Percentiles rank a stretch among this genome's conserved stretches.
Evolutionary conservation across 129 eudicot genomes (phyloP).

Genomic region (Glebionis coronaria): DNA sequence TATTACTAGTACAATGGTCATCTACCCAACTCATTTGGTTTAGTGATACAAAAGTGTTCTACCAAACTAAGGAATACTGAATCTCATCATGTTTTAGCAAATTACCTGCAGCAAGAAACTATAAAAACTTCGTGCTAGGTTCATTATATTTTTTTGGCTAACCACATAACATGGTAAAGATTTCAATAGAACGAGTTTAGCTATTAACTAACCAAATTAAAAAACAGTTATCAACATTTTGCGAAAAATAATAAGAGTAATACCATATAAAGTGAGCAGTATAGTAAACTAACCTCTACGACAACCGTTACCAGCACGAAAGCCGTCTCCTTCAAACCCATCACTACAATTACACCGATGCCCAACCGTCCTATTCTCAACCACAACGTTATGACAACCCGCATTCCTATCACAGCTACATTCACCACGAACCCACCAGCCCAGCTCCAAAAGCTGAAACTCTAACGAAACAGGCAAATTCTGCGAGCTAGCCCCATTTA

Average conservation of each 20-base stretch:
- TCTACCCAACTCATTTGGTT: too few relatives aligned
- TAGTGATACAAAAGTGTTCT: too few relatives aligned
- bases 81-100: too few relatives aligned
- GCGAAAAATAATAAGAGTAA: not conserved
- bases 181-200: too few relatives aligned
- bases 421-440: slow-evolving; percentile 65
- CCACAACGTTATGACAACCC: slow-evolving; percentile 23
- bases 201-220: not conserved
- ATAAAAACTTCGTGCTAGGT: too few relatives aligned
- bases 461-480: slow-evolving; percentile 44
- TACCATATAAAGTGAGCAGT: not conserved
- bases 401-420: slow-evolving; percentile 51
- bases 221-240: not conserved
- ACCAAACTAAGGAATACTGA: too few relatives aligned
- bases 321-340: slow-evolving; percentile 79
- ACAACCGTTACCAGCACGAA: slow-evolving; percentile 58
- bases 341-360: slow-evolving; percentile 59
- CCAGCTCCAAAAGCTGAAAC: slow-evolving; percentile 60
- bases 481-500: slow-evolving; percentile 6
- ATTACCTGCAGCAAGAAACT: too few relatives aligned
- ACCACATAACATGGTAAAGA: too few relatives aligned
- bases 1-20: too few relatives aligned
- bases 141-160: too few relatives aligned
- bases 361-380: slow-evolving; percentile 14
- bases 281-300: slow-evolving; percentile 43